Evolutionary conservation across 306 rosid genomes (phyloP).

Genomic region (Cucumis melo): DNA sequence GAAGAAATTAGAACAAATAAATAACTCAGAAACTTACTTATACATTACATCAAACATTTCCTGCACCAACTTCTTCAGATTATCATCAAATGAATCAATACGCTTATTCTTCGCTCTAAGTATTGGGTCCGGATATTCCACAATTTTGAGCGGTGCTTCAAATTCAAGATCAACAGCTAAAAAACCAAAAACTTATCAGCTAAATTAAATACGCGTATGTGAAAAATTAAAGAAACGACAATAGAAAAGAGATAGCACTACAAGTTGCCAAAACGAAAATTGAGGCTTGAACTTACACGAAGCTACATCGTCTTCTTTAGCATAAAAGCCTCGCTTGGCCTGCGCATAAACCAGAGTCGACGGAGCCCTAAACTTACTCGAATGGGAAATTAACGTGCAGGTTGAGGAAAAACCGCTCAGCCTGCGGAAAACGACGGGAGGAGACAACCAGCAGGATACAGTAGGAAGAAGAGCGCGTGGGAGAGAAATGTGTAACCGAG

Average conservation of each 20-base stretch:
- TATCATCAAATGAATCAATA: slow-evolving; percentile 49
- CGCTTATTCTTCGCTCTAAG: slow-evolving; percentile 70
- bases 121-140: slow-evolving; percentile 65
- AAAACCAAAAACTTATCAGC: not conserved
- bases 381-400: slow-evolving; percentile 10
- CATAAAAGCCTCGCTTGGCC: slow-evolving; percentile 38
- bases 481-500: slow-evolving; percentile 14
- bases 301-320: slow-evolving; percentile 44
- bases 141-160: slow-evolving; percentile 51
- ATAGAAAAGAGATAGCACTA: not conserved
- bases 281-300: slow-evolving; percentile 33
- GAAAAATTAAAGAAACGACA: not conserved
- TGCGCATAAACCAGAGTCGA: slow-evolving; percentile 21
- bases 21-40: slow-evolving; percentile 31
- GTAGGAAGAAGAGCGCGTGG: slow-evolving; percentile 11
- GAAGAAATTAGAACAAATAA: not conserved
- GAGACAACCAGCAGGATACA: slow-evolving; percentile 8
- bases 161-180: slow-evolving; percentile 59
- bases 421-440: slow-evolving; percentile 21
- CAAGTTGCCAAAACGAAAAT: not conserved
- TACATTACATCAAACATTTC: slow-evolving; percentile 95
- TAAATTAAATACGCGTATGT: not conserved
- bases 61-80: slow-evolving; percentile 49
- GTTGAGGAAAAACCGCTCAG: slow-evolving; percentile 13
- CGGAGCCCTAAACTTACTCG: not conserved